phyloP scores from a whole-genome alignment of 1,139 yeast genomes.

The Pichia sp. region DNA sequence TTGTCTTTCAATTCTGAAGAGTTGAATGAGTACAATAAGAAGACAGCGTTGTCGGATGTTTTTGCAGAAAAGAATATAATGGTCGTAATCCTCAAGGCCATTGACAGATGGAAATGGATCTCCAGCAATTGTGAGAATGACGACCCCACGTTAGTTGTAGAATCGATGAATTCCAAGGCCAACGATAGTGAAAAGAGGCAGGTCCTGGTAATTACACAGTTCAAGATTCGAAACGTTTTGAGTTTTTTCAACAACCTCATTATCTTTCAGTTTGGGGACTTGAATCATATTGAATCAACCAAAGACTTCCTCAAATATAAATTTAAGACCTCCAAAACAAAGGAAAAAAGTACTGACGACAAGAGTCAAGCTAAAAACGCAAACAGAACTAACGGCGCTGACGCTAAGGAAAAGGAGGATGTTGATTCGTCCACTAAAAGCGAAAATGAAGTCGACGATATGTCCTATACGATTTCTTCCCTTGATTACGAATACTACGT shows the following conservation, averaged over 20 bases:
- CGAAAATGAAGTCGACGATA: slow-evolving; percentile 20
- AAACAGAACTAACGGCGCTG: neutral
- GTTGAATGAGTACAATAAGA: slow-evolving; percentile 6
- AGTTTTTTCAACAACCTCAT: slow-evolving; percentile 56
- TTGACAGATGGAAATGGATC: slow-evolving; percentile 70
- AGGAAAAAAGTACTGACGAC: neutral
- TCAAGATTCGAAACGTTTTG: slow-evolving; percentile 50
- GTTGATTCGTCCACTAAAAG: neutral
- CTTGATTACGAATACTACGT: slow-evolving; percentile 75
- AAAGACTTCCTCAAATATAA: slow-evolving; percentile 45
- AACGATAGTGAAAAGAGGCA: slow-evolving; percentile 9
- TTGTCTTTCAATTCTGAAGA: slow-evolving; percentile 20
- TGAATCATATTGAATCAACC: slow-evolving; percentile 39
- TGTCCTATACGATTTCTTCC: slow-evolving; percentile 44
- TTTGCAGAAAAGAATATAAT: slow-evolving; percentile 30
- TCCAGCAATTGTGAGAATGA: slow-evolving; percentile 29
- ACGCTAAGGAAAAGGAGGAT: slow-evolving; percentile 3
- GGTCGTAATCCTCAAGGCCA: slow-evolving; percentile 42
- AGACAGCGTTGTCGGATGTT: slow-evolving; percentile 8
- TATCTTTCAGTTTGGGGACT: slow-evolving; percentile 62
- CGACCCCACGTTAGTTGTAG: slow-evolving; percentile 18
- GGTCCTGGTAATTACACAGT: slow-evolving; percentile 21
- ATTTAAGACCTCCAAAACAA: slow-evolving; percentile 16
- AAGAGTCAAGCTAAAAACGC: neutral
- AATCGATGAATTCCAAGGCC: slow-evolving; percentile 15